Conservation (phyloP, 202 grass and related monocot genomes). For the Panicum virgatum region DNA sequence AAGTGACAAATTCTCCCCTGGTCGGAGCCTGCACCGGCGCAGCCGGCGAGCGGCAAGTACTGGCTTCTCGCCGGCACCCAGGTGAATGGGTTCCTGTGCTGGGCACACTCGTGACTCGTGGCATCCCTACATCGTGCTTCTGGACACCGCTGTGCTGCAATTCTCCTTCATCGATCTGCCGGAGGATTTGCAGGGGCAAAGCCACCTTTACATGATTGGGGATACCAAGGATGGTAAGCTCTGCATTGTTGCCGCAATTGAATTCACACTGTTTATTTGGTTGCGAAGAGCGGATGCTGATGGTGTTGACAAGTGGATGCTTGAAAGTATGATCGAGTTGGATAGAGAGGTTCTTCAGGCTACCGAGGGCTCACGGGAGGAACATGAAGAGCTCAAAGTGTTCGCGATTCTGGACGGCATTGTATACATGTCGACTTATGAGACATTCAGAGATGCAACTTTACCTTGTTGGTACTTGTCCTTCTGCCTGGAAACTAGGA, state of each 20-base stretch:
- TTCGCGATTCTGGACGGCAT: neutral
- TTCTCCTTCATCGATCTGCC: conserved; percentile 8
- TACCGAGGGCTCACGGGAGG: neutral
- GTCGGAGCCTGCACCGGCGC: neutral
- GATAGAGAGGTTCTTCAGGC: neutral
- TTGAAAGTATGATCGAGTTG: neutral
- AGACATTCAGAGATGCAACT: neutral
- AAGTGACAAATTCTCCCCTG: neutral
- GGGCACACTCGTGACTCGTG: neutral
- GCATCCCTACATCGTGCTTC: neutral
- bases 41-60: neutral
- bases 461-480: neutral
- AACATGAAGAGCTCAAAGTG: neutral
- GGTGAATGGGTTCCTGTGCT: neutral
- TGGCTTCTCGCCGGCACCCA: neutral
- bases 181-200: neutral
- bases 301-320: neutral
- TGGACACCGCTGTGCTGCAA: neutral
- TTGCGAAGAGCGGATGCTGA: neutral
- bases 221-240: conserved; percentile 23
- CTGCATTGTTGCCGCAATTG: neutral
- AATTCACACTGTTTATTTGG: neutral
- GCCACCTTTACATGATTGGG: neutral
- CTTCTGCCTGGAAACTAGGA: conserved; percentile 18
- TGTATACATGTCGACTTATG: neutral